Evolutionary conservation across 1,284 basidiomycete genomes (phyloP).

Genomic region (Leccinum pachyderme): DNA sequence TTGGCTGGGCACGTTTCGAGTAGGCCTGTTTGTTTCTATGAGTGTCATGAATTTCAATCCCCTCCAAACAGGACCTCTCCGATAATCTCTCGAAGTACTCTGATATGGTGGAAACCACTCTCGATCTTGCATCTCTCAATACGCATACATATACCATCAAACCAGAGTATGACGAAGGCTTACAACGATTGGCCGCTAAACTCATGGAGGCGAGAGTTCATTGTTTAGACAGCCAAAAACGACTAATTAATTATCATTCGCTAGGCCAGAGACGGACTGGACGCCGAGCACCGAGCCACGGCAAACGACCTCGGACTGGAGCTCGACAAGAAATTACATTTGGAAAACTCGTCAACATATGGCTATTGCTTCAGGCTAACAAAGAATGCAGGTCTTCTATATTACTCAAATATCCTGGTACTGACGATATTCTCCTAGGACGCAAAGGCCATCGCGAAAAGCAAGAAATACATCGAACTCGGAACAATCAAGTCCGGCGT

Average conservation of each 20-base stretch:
- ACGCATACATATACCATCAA: constrained; percentile 91
- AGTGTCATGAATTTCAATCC: neutral
- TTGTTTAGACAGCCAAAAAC: neutral
- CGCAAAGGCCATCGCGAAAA: constrained; percentile 68
- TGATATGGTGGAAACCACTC: constrained; percentile 95
- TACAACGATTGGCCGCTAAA: constrained; percentile 70
- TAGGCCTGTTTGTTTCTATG: neutral
- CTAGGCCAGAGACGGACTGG: constrained; percentile 75
- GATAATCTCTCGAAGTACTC: constrained; percentile 73
- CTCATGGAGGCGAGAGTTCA: constrained; percentile 49
- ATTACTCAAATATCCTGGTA: neutral
- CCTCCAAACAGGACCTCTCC: constrained; percentile 53
- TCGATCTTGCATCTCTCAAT: constrained; percentile 86
- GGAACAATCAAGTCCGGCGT: constrained; percentile 86
- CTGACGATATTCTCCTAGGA: constrained; percentile 53
- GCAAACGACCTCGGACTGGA: constrained; percentile 82
- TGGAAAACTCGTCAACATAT: constrained; percentile 90
- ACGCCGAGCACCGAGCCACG: constrained; percentile 77
- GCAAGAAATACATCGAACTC: constrained; percentile 81
- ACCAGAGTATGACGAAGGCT: constrained; percentile 81
- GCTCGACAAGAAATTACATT: constrained; percentile 92
- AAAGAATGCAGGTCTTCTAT: constrained; percentile 65
- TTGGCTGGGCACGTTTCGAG: too few species aligned
- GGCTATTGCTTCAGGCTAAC: constrained; percentile 95
- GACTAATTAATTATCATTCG: neutral